Conservation (phyloP, 768 basidiomycete genomes). For the Exsudoporus frostii region DNA sequence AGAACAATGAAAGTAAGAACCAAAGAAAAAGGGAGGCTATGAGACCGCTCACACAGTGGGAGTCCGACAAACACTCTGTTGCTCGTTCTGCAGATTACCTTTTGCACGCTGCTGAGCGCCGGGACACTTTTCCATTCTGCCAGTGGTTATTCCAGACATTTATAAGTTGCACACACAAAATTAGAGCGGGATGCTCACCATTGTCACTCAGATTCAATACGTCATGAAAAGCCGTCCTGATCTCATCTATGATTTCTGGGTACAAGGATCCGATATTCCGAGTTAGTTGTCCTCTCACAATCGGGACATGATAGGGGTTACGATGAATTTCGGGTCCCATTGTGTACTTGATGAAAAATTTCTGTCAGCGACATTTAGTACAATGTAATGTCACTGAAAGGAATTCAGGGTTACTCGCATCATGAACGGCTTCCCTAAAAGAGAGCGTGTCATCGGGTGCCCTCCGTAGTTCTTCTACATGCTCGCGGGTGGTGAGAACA, state of each 20-base stretch:
- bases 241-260: slow-evolving; percentile 43
- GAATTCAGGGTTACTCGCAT: slow-evolving; percentile 27
- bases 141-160: background rate
- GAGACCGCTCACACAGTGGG: slow-evolving; percentile 39
- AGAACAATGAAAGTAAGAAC: too few species aligned
- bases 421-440: slow-evolving; percentile 24
- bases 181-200: slow-evolving; percentile 3
- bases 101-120: slow-evolving; percentile 12
- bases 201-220: slow-evolving; percentile 24
- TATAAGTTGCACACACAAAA: background rate
- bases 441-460: too few species aligned
- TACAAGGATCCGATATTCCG: slow-evolving; percentile 38
- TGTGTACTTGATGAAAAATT: slow-evolving; percentile 36
- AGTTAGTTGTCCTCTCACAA: slow-evolving; percentile 22
- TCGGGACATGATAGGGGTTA: slow-evolving; percentile 25
- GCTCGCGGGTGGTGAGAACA: too few species aligned
- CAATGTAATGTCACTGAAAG: background rate
- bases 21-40: too few species aligned
- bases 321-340: slow-evolving; percentile 32
- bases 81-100: slow-evolving; percentile 30
- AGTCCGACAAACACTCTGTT: slow-evolving; percentile 50
- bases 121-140: slow-evolving; percentile 42
- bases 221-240: slow-evolving; percentile 38
- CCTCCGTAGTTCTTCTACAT: too few species aligned
- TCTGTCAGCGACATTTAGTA: slow-evolving; percentile 21